phyloP scores from a whole-genome alignment of 1,284 basidiomycete genomes.

The Cutaneotrichosporon mucoides region DNA sequence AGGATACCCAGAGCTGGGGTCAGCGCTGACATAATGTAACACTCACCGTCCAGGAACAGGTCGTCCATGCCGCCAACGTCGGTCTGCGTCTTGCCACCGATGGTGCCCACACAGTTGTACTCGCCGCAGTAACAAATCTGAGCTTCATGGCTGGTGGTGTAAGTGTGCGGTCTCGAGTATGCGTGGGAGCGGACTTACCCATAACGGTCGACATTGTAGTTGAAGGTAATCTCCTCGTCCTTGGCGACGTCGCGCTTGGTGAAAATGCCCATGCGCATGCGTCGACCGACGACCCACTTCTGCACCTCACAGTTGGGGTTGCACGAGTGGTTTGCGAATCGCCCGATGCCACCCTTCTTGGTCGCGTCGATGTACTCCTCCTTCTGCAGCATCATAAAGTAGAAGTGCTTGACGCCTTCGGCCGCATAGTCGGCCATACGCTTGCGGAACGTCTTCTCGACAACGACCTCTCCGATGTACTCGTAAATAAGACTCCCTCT shows the following conservation, averaged over 20 bases:
- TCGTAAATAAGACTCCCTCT: conserved; percentile 95
- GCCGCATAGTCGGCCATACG: conserved; percentile 91
- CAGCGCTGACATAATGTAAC: background rate
- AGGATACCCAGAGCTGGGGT: conserved; percentile 85
- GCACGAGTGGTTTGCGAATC: conserved; percentile 98
- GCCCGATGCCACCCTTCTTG: conserved; percentile 90
- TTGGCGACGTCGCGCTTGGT: conserved; percentile 75
- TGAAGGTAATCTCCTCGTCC: conserved; percentile 95
- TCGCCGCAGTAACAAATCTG: conserved; percentile 96
- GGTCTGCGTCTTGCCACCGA: conserved; percentile 98
- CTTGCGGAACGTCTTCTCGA: conserved; percentile 78
- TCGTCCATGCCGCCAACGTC: conserved; percentile 92
- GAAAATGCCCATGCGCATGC: conserved; percentile 98
- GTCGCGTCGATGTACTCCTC: conserved; percentile 99
- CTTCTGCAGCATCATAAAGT: conserved; percentile 99
- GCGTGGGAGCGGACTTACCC: conserved; percentile 58
- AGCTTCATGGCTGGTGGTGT: conserved; percentile 70
- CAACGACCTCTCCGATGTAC: conserved; percentile 96
- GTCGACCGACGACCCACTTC: conserved; percentile 91
- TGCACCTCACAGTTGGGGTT: conserved; percentile 98
- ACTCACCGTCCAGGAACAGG: conserved; percentile 82
- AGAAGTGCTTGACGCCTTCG: conserved; percentile 94
- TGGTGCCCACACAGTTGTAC: conserved; percentile 88
- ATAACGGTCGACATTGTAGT: conserved; percentile 99
- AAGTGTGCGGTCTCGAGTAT: too few species aligned